A percentile compares a stretch with the other conserved stretches of the same genome.
phyloP scores from a whole-genome alignment of 2,329 filamentous ascomycete genomes.

The Epichloe sibirici region DNA sequence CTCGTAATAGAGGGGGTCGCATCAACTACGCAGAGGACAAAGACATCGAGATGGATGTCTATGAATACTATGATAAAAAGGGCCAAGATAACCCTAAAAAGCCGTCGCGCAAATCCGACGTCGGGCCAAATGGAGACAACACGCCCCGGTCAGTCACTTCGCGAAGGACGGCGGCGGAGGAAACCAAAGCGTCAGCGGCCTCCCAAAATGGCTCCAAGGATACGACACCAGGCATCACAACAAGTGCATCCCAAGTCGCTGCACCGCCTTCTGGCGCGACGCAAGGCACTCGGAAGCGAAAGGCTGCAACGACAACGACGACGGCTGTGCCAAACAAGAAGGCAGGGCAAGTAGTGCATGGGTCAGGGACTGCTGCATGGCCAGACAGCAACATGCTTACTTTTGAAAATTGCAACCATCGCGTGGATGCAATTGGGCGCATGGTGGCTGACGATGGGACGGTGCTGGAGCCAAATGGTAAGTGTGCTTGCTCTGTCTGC shows the following conservation, averaged over 20 bases:
- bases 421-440: conserved; percentile 56
- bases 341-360: conserved; percentile 15
- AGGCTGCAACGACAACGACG: conserved; percentile 43
- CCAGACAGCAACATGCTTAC: conserved; percentile 78
- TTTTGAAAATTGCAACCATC: conserved; percentile 61
- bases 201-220: conserved; percentile 26
- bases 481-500: conserved; percentile 18
- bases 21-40: conserved; percentile 93
- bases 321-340: conserved; percentile 9
- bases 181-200: conserved; percentile 23
- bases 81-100: conserved; percentile 45
- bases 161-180: conserved; percentile 31
- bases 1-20: conserved; percentile 76
- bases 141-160: conserved; percentile 23
- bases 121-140: conserved; percentile 24
- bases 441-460: conserved; percentile 88
- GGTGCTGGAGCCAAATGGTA: conserved; percentile 73
- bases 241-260: conserved; percentile 22
- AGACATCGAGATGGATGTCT: conserved; percentile 76
- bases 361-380: conserved; percentile 26
- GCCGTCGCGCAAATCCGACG: conserved; percentile 33
- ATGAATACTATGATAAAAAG: conserved; percentile 54
- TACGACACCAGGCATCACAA: conserved; percentile 1
- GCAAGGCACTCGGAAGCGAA: conserved; percentile 67
- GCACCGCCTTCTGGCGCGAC: conserved; percentile 36